Percentiles rank a stretch among this genome's conserved stretches.
Conservation (phyloP, 2,329 filamentous ascomycete genomes). For the Penicillium rolfsii region DNA sequence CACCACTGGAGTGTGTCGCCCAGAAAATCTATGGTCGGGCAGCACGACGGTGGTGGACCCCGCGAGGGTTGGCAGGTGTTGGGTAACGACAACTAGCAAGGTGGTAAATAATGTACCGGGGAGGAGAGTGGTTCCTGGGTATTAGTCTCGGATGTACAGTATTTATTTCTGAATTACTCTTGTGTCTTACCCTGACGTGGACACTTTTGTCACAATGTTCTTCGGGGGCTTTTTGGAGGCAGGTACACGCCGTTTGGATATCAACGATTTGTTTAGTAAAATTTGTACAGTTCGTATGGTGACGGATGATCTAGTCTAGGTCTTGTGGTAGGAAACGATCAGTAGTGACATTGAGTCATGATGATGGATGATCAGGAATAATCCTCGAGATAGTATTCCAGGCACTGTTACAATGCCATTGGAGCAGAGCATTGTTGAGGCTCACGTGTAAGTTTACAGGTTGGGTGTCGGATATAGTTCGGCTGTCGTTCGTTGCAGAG, state of each 20-base stretch:
- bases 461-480: constrained; percentile 2
- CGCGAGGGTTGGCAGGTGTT: constrained; percentile 12
- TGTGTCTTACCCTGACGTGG: neutral
- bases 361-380: neutral
- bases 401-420: neutral
- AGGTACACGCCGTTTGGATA: neutral
- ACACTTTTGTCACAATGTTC: neutral
- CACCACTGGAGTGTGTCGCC: constrained; percentile 11
- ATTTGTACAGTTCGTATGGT: neutral
- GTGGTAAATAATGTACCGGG: constrained; percentile 14
- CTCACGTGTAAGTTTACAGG: constrained; percentile 1
- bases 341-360: neutral
- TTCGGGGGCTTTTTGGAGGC: neutral
- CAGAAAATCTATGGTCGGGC: constrained; percentile 18
- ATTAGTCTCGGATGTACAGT: neutral
- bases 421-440: neutral
- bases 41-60: constrained; percentile 27
- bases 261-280: neutral
- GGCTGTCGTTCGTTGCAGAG: neutral
- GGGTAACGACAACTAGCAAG: neutral
- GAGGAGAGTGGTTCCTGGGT: neutral
- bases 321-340: neutral
- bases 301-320: neutral
- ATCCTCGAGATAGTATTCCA: neutral
- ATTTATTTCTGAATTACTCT: neutral